Evolutionary conservation across 345 rosid genomes (phyloP).

Genomic region (Durio zibethinus): DNA sequence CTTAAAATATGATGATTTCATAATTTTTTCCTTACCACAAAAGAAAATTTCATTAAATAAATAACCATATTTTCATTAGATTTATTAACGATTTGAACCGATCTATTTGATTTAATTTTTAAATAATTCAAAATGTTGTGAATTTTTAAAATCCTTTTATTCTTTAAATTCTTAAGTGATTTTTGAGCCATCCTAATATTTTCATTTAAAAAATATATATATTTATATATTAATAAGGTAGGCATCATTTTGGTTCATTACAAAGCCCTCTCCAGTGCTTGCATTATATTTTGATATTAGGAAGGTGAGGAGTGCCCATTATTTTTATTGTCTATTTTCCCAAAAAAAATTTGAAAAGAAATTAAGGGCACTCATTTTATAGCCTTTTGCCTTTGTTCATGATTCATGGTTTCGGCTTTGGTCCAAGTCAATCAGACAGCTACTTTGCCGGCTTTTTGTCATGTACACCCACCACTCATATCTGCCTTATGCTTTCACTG

Average conservation of each 20-base stretch:
- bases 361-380: neutral
- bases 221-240: too few species aligned
- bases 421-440: slow-evolving; percentile 34
- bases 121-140: too few species aligned
- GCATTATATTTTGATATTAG: neutral
- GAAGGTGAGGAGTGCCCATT: neutral
- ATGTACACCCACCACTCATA: neutral
- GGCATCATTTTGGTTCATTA: slow-evolving; percentile 14
- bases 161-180: slow-evolving; percentile 54
- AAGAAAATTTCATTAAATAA: too few species aligned
- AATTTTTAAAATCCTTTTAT: too few species aligned
- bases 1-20: too few species aligned
- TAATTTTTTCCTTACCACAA: too few species aligned
- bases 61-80: too few species aligned
- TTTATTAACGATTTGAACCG: too few species aligned
- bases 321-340: neutral
- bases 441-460: slow-evolving; percentile 5
- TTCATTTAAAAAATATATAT: too few species aligned
- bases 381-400: slow-evolving; percentile 21
- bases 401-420: slow-evolving; percentile 28
- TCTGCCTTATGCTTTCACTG: slow-evolving; percentile 5
- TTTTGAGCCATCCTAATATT: slow-evolving; percentile 58
- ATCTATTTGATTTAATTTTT: too few species aligned
- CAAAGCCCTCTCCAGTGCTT: neutral
- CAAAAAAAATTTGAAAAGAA: neutral